phyloP scores from a whole-genome alignment of 371 early-diverging fungal genomes.

The Lichtheimia ornata region DNA sequence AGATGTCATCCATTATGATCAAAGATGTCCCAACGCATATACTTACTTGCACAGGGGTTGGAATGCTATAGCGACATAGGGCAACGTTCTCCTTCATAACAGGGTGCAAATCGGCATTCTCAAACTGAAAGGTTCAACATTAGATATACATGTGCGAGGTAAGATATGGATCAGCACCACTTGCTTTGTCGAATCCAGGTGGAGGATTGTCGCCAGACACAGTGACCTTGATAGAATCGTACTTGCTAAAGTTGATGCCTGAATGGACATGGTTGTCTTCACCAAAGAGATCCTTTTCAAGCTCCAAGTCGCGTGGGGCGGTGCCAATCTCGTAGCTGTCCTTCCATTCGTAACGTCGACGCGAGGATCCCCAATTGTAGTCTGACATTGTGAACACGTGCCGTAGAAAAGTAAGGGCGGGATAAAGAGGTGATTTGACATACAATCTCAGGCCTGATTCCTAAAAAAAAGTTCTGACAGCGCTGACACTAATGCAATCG shows the following conservation, averaged over 20 bases:
- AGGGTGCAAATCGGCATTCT: conserved; percentile 47
- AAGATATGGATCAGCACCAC: background rate
- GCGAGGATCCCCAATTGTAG: conserved; percentile 47
- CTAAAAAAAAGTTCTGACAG: too few species aligned
- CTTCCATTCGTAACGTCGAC: conserved; percentile 50
- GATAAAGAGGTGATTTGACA: background rate
- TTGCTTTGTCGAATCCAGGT: conserved; percentile 38
- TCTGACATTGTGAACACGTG: background rate
- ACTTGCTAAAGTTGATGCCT: conserved; percentile 64
- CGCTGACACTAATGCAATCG: too few species aligned
- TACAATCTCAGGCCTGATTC: too few species aligned
- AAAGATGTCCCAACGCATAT: background rate
- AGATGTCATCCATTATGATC: too few species aligned
- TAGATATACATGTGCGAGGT: conserved; percentile 2
- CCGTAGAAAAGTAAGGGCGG: background rate
- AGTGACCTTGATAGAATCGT: conserved; percentile 53
- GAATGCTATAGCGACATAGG: conserved; percentile 57
- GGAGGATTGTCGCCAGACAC: conserved; percentile 53
- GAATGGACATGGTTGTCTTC: conserved; percentile 40
- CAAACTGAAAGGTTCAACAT: conserved; percentile 44
- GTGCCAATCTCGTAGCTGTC: conserved; percentile 28
- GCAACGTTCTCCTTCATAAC: conserved; percentile 58
- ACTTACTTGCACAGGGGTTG: conserved; percentile 72
- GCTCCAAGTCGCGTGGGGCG: conserved; percentile 39
- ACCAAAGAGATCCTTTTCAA: conserved; percentile 58